Evolutionary conservation across 148 eudicot species (phyloP).

Genomic region (Rhododendron henanense): DNA sequence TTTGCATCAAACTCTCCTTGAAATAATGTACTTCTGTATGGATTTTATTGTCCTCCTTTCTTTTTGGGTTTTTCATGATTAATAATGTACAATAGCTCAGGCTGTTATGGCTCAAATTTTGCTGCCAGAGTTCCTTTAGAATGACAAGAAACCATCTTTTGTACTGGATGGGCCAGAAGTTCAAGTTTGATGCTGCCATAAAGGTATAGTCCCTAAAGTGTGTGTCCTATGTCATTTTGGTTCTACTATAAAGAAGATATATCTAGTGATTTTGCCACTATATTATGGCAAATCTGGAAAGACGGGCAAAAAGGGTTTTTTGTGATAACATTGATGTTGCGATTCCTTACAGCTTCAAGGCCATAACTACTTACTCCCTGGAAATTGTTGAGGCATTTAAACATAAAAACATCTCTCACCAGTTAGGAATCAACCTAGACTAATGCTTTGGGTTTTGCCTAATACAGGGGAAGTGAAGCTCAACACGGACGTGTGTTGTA

Average conservation of each 20-base stretch:
- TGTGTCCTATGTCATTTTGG: background rate
- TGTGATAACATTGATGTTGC: background rate
- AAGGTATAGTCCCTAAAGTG: background rate
- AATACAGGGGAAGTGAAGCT: background rate
- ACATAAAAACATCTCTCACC: background rate
- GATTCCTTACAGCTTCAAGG: background rate
- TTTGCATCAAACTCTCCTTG: background rate
- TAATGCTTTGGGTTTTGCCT: background rate
- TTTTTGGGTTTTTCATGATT: too few species aligned
- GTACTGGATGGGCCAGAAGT: background rate
- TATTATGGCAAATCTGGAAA: background rate
- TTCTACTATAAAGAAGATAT: background rate
- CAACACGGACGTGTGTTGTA: background rate
- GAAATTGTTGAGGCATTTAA: background rate
- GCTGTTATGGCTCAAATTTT: background rate
- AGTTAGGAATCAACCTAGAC: background rate
- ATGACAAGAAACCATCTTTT: background rate
- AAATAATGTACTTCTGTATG: background rate
- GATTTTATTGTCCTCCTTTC: background rate
- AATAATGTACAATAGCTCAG: background rate
- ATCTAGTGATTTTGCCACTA: background rate
- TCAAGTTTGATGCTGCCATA: background rate
- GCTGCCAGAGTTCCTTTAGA: background rate
- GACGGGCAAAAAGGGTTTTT: background rate
- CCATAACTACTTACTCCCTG: background rate